A percentile compares a stretch with the other conserved stretches of the same genome.
These are phyloP conservation scores for Microdochium bolleyi DNA, from an alignment of 2,329 filamentous ascomycete species.

Conservation along the genomic window DNA sequence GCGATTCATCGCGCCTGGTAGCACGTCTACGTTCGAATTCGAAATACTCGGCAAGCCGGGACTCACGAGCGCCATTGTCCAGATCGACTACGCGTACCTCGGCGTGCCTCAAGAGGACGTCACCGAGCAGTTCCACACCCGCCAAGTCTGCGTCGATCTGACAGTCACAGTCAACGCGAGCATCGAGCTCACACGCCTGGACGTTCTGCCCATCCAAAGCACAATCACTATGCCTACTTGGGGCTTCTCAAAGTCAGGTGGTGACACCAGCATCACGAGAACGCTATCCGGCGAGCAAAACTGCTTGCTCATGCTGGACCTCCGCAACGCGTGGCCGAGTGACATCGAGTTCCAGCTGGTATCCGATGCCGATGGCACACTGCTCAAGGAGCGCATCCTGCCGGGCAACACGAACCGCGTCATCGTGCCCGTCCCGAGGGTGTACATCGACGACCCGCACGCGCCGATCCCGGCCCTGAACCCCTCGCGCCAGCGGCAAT, in stretches of 20 bases:
- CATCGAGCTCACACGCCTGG: conserved; percentile 72
- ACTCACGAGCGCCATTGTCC: conserved; percentile 68
- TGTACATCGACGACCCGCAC: conserved; percentile 71
- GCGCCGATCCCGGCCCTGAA: conserved; percentile 74
- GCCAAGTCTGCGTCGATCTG: conserved; percentile 72
- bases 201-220: conserved; percentile 66
- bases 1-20: conserved; percentile 58
- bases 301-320: conserved; percentile 73
- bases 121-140: conserved; percentile 70
- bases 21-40: conserved; percentile 66
- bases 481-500: conserved; percentile 78
- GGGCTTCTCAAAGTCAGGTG: conserved; percentile 27
- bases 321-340: conserved; percentile 85
- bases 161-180: conserved; percentile 89
- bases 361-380: conserved; percentile 36
- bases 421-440: conserved; percentile 65
- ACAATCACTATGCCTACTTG: conserved; percentile 56
- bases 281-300: conserved; percentile 47
- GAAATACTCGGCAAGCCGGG: conserved; percentile 83
- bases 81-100: conserved; percentile 82
- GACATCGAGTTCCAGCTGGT: conserved; percentile 61
- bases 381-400: conserved; percentile 47
- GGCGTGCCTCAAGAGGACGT: conserved; percentile 62
- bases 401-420: conserved; percentile 66
- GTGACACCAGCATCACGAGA: conserved; percentile 15